Percentiles rank a stretch among this genome's conserved stretches.
Conservation (phyloP, 306 rosid genomes). For the Betula pendula region DNA sequence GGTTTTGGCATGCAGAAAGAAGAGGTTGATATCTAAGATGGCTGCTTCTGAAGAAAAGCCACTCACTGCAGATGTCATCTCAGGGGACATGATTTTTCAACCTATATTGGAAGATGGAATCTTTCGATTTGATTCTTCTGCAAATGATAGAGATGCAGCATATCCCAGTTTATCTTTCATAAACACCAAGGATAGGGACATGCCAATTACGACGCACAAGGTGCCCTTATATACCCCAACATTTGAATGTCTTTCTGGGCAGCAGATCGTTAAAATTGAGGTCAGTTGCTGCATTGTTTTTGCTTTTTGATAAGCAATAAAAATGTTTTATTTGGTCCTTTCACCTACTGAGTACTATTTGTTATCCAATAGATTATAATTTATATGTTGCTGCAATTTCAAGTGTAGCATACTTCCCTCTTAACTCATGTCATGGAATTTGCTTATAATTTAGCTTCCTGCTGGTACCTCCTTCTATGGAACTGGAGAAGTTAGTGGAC, state of each 20-base stretch:
- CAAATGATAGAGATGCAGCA: conserved; percentile 59
- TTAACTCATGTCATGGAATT: conserved; percentile 23
- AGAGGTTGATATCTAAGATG: conserved; percentile 51
- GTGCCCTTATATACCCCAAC: conserved; percentile 58
- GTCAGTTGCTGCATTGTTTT: conserved; percentile 38
- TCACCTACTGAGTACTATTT: background rate
- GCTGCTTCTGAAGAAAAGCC: conserved; percentile 36
- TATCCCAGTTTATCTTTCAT: conserved; percentile 73
- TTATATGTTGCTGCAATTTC: background rate
- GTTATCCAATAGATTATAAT: background rate
- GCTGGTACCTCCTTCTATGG: conserved; percentile 82
- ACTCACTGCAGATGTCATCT: conserved; percentile 37
- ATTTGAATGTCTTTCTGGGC: conserved; percentile 53
- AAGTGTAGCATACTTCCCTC: background rate
- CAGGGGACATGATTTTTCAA: conserved; percentile 67
- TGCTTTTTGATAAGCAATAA: too few relatives aligned
- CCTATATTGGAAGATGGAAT: conserved; percentile 79
- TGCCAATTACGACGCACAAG: conserved; percentile 43
- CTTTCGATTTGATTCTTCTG: conserved; percentile 86
- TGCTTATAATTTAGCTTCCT: conserved; percentile 58
- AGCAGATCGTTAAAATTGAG: conserved; percentile 78
- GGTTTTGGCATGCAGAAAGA: conserved; percentile 45
- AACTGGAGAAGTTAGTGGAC: conserved; percentile 91
- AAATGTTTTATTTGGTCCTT: background rate
- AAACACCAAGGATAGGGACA: conserved; percentile 59